These are phyloP conservation scores for Lepiota venenata DNA, from an alignment of 768 basidiomycete species.

Conservation along the genomic window DNA sequence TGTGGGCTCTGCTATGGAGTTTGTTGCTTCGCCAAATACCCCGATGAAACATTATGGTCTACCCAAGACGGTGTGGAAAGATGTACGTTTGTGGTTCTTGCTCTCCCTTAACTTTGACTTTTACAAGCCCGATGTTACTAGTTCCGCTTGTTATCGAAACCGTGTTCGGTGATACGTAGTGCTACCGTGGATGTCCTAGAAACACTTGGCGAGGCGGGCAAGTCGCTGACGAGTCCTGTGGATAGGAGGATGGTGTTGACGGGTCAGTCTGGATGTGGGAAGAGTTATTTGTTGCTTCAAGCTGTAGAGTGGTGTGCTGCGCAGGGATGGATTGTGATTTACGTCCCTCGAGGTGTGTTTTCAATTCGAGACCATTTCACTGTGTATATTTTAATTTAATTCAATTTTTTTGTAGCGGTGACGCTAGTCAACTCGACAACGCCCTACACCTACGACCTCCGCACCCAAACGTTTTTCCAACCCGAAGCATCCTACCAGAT, in stretches of 20 bases:
- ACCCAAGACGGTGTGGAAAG: slow-evolving; percentile 65
- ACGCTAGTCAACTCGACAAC: slow-evolving; percentile 73
- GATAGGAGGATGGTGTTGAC: slow-evolving; percentile 62
- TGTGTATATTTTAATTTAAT: background rate
- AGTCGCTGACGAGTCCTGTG: slow-evolving; percentile 44
- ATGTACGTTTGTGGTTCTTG: too few species aligned
- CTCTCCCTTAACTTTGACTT: too few species aligned
- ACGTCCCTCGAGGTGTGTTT: slow-evolving; percentile 71
- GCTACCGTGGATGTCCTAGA: slow-evolving; percentile 56
- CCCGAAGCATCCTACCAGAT: slow-evolving; percentile 60
- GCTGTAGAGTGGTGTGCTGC: slow-evolving; percentile 63
- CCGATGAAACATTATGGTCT: slow-evolving; percentile 67
- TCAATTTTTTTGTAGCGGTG: slow-evolving; percentile 20
- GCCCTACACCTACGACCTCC: slow-evolving; percentile 67
- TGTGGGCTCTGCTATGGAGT: slow-evolving; percentile 44
- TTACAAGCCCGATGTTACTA: too few species aligned
- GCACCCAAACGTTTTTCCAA: slow-evolving; percentile 76
- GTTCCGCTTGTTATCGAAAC: slow-evolving; percentile 68
- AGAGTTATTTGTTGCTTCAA: slow-evolving; percentile 77
- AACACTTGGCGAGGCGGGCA: slow-evolving; percentile 47
- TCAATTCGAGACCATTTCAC: background rate
- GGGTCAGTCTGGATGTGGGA: slow-evolving; percentile 79
- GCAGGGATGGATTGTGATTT: slow-evolving; percentile 78
- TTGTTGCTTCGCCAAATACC: slow-evolving; percentile 40
- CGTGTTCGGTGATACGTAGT: slow-evolving; percentile 70